Evolutionary conservation across 1,284 basidiomycete genomes (phyloP).

Genomic region (Meira miltonrushii): DNA sequence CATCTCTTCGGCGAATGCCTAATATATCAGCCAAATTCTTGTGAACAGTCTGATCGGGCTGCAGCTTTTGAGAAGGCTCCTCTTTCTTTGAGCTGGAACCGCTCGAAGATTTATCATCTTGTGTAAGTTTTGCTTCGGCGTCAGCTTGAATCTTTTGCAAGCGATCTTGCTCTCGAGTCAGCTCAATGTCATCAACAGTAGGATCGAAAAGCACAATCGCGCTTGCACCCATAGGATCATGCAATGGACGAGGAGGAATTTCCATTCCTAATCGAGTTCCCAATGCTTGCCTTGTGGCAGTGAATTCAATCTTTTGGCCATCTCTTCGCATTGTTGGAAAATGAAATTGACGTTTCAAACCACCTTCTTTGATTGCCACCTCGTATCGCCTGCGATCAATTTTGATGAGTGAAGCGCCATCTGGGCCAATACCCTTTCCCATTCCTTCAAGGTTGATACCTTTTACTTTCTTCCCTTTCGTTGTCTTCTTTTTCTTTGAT

Average conservation of each 20-base stretch:
- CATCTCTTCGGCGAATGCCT: conserved; percentile 57
- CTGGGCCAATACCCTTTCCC: conserved; percentile 43
- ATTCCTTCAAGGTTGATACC: conserved; percentile 42
- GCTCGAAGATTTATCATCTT: neutral
- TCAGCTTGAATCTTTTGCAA: conserved; percentile 65
- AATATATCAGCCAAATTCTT: conserved; percentile 81
- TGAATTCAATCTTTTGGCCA: conserved; percentile 65
- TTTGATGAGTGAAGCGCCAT: conserved; percentile 45
- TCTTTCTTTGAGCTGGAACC: conserved; percentile 52
- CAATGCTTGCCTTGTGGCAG: conserved; percentile 69
- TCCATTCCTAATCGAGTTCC: conserved; percentile 78
- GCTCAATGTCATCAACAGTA: conserved; percentile 68
- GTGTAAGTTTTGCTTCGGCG: conserved; percentile 52
- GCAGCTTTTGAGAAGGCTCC: conserved; percentile 11
- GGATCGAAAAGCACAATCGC: conserved; percentile 97
- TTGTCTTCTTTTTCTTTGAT: conserved; percentile 12
- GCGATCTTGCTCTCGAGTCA: conserved; percentile 56
- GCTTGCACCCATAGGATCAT: conserved; percentile 95
- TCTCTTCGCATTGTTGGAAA: conserved; percentile 80
- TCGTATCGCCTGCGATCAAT: conserved; percentile 42
- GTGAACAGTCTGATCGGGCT: conserved; percentile 63
- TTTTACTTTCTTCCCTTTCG: conserved; percentile 14
- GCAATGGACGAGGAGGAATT: conserved; percentile 80
- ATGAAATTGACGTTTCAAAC: conserved; percentile 61
- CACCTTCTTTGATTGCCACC: conserved; percentile 36